Evolutionary conservation across 306 rosid species (phyloP), one percentile per base, ranked within the genome.

Genomic region (Acacia melanoxylon): DNA sequence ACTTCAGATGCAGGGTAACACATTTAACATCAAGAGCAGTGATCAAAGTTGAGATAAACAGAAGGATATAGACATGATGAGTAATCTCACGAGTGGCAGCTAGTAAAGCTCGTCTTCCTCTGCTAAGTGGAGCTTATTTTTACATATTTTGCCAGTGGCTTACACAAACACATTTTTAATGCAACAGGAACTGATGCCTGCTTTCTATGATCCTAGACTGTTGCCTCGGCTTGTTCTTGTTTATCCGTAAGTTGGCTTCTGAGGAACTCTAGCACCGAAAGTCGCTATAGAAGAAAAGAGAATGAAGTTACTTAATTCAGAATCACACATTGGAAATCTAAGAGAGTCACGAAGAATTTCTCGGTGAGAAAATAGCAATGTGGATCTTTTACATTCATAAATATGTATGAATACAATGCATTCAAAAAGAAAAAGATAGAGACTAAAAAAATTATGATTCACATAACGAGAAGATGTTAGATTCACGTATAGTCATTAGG

Each of bases 211-310:
- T 74, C 72, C 81, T 87, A 81, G 49, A 84, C 69, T 67, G 90
- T 67, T 68, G 78, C 16, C 81, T 90, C 90, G 9, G 77, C 81
- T 74, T 86, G 82, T 81, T 86, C 85, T 80, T 84, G 85, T 78
- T 94, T 90, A 75, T 82, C 92, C 10, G 77, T 75, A 49, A 89
- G 81, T 91, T 94, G 97, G 77, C 83, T 86, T 74, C 85, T 89
- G 25, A 94, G 92, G 74, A 92, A 94, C 68, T 87, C 95, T 22
- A 92, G 90, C 82, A 94, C 97, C 5, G 98, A 94, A 67, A 65
- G 88, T 72, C 93, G 88, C 98, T 92, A 71, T 78, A 78, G 33
- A 79, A 65, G 76, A 48, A 66, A 61, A 22, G 46, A 72, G 69
- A 76, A 37, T 51, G 49, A 62, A 68, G 48, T 72, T 52, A 67